These are phyloP conservation scores for Apiosordaria backusii DNA, from an alignment of 495 filamentous ascomycete species.

Conservation along the genomic window DNA sequence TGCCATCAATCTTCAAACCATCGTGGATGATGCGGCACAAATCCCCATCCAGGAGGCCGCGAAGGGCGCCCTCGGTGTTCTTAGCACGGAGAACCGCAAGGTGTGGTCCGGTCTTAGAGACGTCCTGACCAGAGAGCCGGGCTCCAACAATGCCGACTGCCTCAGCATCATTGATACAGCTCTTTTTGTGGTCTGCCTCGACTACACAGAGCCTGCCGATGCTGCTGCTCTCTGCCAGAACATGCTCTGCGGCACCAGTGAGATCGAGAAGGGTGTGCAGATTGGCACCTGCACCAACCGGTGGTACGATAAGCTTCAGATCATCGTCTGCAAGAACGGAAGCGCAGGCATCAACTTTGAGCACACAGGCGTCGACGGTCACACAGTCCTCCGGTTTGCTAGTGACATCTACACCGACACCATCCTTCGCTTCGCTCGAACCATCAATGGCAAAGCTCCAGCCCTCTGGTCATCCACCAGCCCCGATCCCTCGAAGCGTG, in stretches of 20 bases:
- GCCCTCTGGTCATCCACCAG: conserved; percentile 86
- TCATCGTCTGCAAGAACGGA: conserved; percentile 98
- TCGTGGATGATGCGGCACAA: conserved; percentile 83
- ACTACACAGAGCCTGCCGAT: conserved; percentile 80
- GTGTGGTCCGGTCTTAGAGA: conserved; percentile 91
- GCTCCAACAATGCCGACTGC: conserved; percentile 92
- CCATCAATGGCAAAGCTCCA: conserved; percentile 93
- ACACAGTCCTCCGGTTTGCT: conserved; percentile 93
- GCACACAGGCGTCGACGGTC: conserved; percentile 96
- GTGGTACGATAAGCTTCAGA: conserved; percentile 99
- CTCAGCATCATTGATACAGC: conserved; percentile 92
- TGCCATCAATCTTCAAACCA: conserved; percentile 84
- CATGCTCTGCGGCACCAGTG: conserved; percentile 95
- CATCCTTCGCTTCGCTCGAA: conserved; percentile 90
- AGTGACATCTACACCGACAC: conserved; percentile 97
- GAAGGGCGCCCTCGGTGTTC: conserved; percentile 86
- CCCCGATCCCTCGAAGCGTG: conserved; percentile 90
- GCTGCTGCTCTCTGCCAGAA: conserved; percentile 85
- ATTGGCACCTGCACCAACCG: conserved; percentile 96
- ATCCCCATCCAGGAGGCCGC: conserved; percentile 91
- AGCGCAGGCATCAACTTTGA: conserved; percentile 99
- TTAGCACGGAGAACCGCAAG: conserved; percentile 95
- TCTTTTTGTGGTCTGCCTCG: conserved; percentile 86
- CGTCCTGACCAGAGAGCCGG: conserved; percentile 77
- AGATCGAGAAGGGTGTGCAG: conserved; percentile 89